Evolutionary conservation across 192 early-diverging fungal species (phyloP), one percentile per base, ranked within the genome.

Genomic region (Podila minutissima): DNA sequence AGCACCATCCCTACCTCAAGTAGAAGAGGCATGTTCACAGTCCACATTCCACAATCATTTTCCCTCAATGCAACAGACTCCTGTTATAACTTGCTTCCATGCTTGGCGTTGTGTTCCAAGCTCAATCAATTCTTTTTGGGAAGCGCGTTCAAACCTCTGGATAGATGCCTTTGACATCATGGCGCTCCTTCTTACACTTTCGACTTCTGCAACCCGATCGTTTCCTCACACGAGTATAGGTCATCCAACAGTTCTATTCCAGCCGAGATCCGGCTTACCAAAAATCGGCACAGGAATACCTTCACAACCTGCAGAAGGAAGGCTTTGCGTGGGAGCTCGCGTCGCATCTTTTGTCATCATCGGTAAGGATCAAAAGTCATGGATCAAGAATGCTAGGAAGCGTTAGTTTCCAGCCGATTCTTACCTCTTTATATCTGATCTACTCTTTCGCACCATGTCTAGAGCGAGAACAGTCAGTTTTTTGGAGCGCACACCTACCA

Each of bases 401-500:
- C 37, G 35, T 46, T 41, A 6, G 1, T 41, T 6, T 41, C 3
- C 4, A 13, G 1, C 12, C 13, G 8, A 17, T 46, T 46, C 41
- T 46, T 17, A 46, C 12, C 15, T 13, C 8, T 46, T 46, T 46
- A 2, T 46, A 17, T 4, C 2, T 46, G 41, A 24, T 55, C 53
- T 24, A 8, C n/a, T 53, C n/a, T 53, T 53, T 55, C 5, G 3
- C 33, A 7, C n/a, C 17, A 46, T 12, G 28, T n/a, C 17, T 62
- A 81, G 77, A 81, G 49, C 46, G 77, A 81, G 33, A 87, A 87
- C 64, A 83, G 81, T 62, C 83, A 86, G n/a, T 90, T 90, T 59
- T 87, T 90, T 75, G 89, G 89, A 5, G 89, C 89, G 0, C 89
- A 90, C 46, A 90, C 87, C 0, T 87, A 88, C 62, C 87, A 87